Evolutionary conservation across 192 early-diverging fungal species (phyloP), one percentile per base, ranked within the genome.

Genomic region (Rhizophagus prolifer): DNA sequence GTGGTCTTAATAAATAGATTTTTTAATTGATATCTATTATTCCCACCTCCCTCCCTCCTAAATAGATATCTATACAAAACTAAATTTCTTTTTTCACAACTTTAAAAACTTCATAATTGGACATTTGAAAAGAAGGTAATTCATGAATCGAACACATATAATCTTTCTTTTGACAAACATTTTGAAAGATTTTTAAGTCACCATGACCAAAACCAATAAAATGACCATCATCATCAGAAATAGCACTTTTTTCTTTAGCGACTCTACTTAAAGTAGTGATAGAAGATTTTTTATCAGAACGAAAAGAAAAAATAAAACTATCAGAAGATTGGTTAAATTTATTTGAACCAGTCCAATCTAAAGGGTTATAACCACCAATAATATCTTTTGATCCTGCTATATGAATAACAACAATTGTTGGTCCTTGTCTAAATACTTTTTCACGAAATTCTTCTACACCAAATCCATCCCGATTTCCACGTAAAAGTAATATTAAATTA

Each of bases 291-390:
- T 38, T 28, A 30, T 70, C 69, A 8, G 19, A 26, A 58, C 69
- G 23, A 23, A 70, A 70, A 28, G 69, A 70, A 70, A 70, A 70
- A 25, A 70, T 70, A 70, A 70, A 70, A 54, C 69, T 70, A 25
- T 70, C 69, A 9, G 25, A 14, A 10, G 69, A 54, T 26, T n/a
- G 12, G 14, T 12, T 70, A 70, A 54, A 70, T 25, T 54, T 54
- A 30, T 54, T 54, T 28, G 69, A 47, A 14, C 69, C 47, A 47
- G 50, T n/a, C 72, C 72, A 74, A 74, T 25, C 25, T 61, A 14
- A 36, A 44, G 72, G 58, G 25, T 74, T 74, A 74, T 74, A 74
- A 21, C 72, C 72, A 19, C 72, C 72, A 19, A 74, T 61, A 21
- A 71, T 71, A 26, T 23, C 31, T 67, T 70, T 28, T 28, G 61